Evolutionary conservation across 345 rosid species (phyloP), one percentile per base, ranked within the genome.

Genomic region (Nasturtium officinale): DNA sequence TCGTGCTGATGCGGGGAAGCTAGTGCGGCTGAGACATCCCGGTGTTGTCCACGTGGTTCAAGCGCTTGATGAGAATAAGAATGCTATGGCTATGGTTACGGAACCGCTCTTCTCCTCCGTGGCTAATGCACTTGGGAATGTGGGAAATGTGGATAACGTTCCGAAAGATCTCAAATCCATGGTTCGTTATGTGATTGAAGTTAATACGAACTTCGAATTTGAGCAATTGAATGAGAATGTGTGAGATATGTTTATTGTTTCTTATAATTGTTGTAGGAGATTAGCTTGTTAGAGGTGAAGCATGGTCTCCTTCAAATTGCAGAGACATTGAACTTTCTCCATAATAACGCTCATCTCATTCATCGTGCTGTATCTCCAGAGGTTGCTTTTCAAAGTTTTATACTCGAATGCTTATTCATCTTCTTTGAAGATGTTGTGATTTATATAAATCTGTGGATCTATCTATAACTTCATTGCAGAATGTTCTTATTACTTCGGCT

Each of bases 21-120:
- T 94, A 21, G 96, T 94, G 59, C 79, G 98, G 80, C 76, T 94
- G 61, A 74, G 98, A 82, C 98, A 94, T 42, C 96, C 98, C 0
- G 98, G 98, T 9, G 92, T 91, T 43, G 90, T 91, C 20, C 97
- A 94, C 61, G 96, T 94, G 57, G 95, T 94, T 69, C 98, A 94
- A 82, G 94, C 91, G n/a, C 80, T 94, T 75, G 98, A 94, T n/a
- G 98, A 94, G 86, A 89, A 69, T 61, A 94, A 94, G 81, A 87
- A 87, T 50, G 92, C 92, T 15, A 90, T 94, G 90, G 96, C 97
- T 64, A 89, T 94, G 97, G 98, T 89, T 53, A 94, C 96, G 7
- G 97, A 94, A 73, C 98, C 98, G 12, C 72, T 94, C 25, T 91
- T 91, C 40, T 84, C 92, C 4, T 94, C 98, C 8, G 96, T 86